Base-by-base conservation (phyloP, 441 rosid genomes). In the Iberis amara region DNA sequence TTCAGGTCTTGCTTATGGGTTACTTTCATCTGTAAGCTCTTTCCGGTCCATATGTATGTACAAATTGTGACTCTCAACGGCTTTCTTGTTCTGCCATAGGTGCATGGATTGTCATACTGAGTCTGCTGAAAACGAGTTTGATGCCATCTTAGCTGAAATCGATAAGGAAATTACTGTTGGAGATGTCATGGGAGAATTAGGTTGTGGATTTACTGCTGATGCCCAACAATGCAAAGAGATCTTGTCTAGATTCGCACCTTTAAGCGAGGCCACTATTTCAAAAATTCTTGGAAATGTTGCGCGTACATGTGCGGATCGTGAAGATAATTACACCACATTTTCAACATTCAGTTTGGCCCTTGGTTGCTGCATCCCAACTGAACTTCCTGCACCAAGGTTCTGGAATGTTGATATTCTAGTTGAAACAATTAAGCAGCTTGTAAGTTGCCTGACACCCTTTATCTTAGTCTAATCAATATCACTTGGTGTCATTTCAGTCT, bases 141-240 rank as follows among this genome's bases (percentile, higher is more conserved):
- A 92, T 72, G 75, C 73, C 23, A 74, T 92, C 50, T 70, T 89
- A 69, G 84, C 80, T 15, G 99, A 92, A 51, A 92, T 92, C 74
- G 82, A 86, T 68, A 76, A 85, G 80, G 95, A 89, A 66, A 70
- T 75, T 65, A 66, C 75, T 68, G 69, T 79, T 66, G 94, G 88
- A 45, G 96, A 84, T 66, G 68, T 86, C 51, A 71, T 89, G 70
- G 86, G 73, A 78, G 97, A 94, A 64, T 66, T 94, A 63, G 99
- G 99, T 57, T 86, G 76, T 73, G 96, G 89, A 46, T 80, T 92
- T 79, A 86, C 97, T 4, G 73, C 75, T 73, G 94, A 81, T 72
- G 73, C 67, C 57, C 47, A 69, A 32, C 95, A 76, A 37, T 94
- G 96, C 76, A 77, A 70, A 68, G 86, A 94, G 61, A 80, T 89